Conservation (phyloP, 129 eudicot species). For the Chrysanthemum seticuspe region DNA sequence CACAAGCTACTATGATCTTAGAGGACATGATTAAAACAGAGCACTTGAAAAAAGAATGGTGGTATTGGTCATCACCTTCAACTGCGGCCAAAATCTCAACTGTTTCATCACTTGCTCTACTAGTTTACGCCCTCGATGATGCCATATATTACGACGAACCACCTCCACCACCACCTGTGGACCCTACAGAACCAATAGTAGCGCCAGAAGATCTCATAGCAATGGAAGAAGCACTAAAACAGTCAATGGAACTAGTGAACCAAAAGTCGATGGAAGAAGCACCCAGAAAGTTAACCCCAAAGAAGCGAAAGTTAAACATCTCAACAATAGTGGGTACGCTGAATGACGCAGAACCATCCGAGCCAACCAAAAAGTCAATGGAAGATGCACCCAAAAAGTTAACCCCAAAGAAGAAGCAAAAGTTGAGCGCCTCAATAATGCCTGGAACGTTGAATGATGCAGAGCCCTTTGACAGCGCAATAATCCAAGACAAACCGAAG, state of each 20-base stretch:
- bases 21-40: no score
- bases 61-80: no score
- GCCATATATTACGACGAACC: no score
- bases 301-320: constrained; percentile 7
- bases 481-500: constrained; percentile 41
- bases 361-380: constrained; percentile 3
- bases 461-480: constrained; percentile 32
- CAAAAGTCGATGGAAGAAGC: constrained; percentile 8
- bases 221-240: constrained; percentile 12
- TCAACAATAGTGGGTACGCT: neutral
- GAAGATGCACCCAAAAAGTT: constrained; percentile 29
- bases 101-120: no score
- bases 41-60: no score
- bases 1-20: no score
- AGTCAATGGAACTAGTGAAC: neutral
- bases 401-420: constrained; percentile 13
- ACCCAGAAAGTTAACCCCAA: neutral
- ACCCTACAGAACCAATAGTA: no score
- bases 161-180: no score
- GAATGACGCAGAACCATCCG: no score
- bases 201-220: no score
- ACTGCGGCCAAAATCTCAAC: no score
- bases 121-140: no score
- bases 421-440: constrained; percentile 26
- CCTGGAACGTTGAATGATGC: constrained; percentile 26